A percentile compares a stretch with the other conserved stretches of the same genome.
Conservation (phyloP, 2,329 filamentous ascomycete species). For the Pseudogymnoascus sp. region DNA sequence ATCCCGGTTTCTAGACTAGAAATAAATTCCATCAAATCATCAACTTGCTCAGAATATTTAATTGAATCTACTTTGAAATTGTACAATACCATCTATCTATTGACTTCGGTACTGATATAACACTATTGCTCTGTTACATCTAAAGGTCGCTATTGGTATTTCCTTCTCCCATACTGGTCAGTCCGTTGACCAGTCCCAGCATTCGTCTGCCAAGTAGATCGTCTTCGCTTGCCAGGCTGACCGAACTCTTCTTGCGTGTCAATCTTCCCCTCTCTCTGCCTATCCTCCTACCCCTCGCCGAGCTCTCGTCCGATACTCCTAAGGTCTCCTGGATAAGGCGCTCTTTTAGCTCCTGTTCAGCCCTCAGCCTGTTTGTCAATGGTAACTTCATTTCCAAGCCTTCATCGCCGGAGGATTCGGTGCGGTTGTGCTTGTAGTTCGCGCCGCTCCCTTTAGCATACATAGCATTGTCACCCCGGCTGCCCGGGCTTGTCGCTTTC, state of each 20-base stretch:
- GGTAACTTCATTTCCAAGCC: slow-evolving; percentile 77
- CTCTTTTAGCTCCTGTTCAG: slow-evolving; percentile 36
- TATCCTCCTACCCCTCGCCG: slow-evolving; percentile 26
- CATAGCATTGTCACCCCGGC: slow-evolving; percentile 12
- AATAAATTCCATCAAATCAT: too few relatives aligned
- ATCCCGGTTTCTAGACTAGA: neutral
- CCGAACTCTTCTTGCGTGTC: slow-evolving; percentile 38
- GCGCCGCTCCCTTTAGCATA: neutral
- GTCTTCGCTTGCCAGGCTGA: slow-evolving; percentile 47
- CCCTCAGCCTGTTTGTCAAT: slow-evolving; percentile 25
- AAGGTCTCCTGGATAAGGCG: slow-evolving; percentile 22
- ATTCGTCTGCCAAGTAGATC: slow-evolving; percentile 48
- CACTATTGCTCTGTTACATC: neutral
- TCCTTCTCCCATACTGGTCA: slow-evolving; percentile 36
- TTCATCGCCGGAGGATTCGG: slow-evolving; percentile 54
- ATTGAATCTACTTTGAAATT: neutral
- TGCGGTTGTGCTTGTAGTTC: slow-evolving; percentile 18
- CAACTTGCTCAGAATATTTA: neutral
- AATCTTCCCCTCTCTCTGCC: slow-evolving; percentile 15
- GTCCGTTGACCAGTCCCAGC: slow-evolving; percentile 44
- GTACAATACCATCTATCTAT: neutral
- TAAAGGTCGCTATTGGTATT: neutral
- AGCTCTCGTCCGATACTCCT: neutral
- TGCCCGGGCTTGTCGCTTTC: slow-evolving; percentile 10
- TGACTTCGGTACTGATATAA: neutral